Conservation (phyloP, 768 basidiomycete species). For the Cystobasidium tubakii region DNA sequence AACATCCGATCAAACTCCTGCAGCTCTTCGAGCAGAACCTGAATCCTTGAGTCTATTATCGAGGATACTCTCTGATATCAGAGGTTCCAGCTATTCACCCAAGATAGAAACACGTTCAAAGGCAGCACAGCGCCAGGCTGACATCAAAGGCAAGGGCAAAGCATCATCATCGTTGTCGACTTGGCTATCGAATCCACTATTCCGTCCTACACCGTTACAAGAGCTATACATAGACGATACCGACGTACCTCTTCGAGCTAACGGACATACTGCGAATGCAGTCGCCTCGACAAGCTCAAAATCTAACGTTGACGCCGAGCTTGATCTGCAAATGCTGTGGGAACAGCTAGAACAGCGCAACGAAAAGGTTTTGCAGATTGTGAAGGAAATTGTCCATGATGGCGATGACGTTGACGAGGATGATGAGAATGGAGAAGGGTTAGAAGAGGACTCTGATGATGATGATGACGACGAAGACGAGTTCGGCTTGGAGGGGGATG, state of each 20-base stretch:
- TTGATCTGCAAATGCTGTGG: slow-evolving; percentile 24
- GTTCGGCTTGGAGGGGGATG: slow-evolving; percentile 17
- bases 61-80: background rate
- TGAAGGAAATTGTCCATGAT: slow-evolving; percentile 22
- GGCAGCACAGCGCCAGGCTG: background rate
- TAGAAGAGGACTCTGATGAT: background rate
- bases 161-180: background rate
- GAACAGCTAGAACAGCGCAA: slow-evolving; percentile 24
- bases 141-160: slow-evolving; percentile 6
- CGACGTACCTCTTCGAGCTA: background rate
- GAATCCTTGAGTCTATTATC: background rate
- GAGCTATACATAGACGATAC: background rate
- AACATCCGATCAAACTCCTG: too few species aligned
- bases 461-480: slow-evolving; percentile 26
- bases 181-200: background rate
- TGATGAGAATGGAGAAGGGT: slow-evolving; percentile 4
- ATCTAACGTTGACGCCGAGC: background rate
- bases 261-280: background rate
- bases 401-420: slow-evolving; percentile 4
- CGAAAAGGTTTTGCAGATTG: slow-evolving; percentile 21
- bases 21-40: slow-evolving; percentile 13
- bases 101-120: slow-evolving; percentile 18
- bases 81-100: background rate
- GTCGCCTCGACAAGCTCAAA: slow-evolving; percentile 5
- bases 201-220: background rate